Base-by-base conservation (phyloP, 2,329 filamentous ascomycete genomes). In the Alternaria ethzedia region DNA sequence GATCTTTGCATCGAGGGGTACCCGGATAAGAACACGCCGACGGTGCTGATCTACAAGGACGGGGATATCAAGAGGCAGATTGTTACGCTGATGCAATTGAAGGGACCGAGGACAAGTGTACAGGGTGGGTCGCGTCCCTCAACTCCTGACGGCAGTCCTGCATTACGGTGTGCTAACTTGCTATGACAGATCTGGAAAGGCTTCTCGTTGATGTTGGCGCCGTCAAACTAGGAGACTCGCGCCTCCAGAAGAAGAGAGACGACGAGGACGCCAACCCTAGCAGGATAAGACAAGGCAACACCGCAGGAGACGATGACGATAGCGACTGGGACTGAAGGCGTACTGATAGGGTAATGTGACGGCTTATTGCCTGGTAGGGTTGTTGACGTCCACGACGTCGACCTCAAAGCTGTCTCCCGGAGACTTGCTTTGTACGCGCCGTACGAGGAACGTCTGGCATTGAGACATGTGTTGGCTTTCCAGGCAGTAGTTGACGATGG, bases 1-100 rank as follows among this genome's bases (percentile, higher is more conserved):
- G 90, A 93, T 76, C 89, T 97, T 82, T 97, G 96, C 61, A 97
- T 99, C 71, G 96, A 98, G 79, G 93, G 93, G 44, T 99, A 99
- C 80, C 96, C 96, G 2, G 96, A 98, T 74, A 87, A 88, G 61
- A 99, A 99, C 79, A 97, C 94, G 61, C 96, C 96, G 2, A 99
- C 96, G 0, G 93, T 99, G 36, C 78, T 99, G 66, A 88, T 97
- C 0, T 99, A 99, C 82, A 91, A 90, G 77, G 93, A 97, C 73
- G 94, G 93, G 17, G 93, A 99, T 77, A 97, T 99, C 69, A 89
- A 90, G 78, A 93, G 89, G 82, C 96, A 99, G 81, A 82, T 97
- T 55, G 91, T 99, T n/a, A 98, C 95, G 5, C 82, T 99, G 68
- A 87, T 88, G 73, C 92, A 93, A 57, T 81, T 98, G 49, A 89